phyloP scores from a whole-genome alignment of 1,284 basidiomycete genomes.

The Heterobasidion parviporum region DNA sequence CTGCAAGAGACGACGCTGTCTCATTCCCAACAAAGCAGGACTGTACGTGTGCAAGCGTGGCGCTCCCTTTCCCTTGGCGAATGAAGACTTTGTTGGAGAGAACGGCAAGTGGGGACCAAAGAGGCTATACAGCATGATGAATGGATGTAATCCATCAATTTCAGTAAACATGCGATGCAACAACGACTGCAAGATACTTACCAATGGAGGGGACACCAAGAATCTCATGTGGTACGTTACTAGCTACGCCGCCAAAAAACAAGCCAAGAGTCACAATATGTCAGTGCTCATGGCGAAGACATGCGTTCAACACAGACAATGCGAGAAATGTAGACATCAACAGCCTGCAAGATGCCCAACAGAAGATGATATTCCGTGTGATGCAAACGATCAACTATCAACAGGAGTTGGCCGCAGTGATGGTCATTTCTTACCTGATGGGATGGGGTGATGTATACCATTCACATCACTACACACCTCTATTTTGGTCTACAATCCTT shows the following conservation, averaged over 20 bases:
- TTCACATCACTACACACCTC: conserved; percentile 23
- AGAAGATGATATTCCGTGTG: conserved; percentile 17
- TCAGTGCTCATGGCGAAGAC: conserved; percentile 23
- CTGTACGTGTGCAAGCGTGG: conserved; percentile 23
- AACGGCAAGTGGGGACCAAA: conserved; percentile 14
- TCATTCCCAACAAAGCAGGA: conserved; percentile 14
- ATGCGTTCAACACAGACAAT: conserved; percentile 17
- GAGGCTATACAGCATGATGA: conserved; percentile 19
- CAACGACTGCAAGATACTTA: conserved; percentile 27
- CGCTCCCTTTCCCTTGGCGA: conserved; percentile 21
- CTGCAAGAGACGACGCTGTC: conserved; percentile 18
- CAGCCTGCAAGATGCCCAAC: conserved; percentile 13
- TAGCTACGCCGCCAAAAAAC: conserved; percentile 18
- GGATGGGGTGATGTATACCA: conserved; percentile 23
- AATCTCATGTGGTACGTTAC: conserved; percentile 11
- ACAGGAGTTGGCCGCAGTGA: conserved; percentile 26
- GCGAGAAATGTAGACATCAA: conserved; percentile 8
- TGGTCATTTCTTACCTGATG: conserved; percentile 28
- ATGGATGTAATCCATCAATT: conserved; percentile 20
- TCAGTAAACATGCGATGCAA: conserved; percentile 19
- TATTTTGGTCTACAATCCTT: conserved; percentile 23
- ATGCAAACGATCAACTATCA: conserved; percentile 22
- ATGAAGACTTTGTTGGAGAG: conserved; percentile 15
- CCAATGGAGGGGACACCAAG: conserved; percentile 21
- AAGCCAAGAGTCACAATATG: conserved; percentile 15